Conservation (phyloP, 208 protist species). For the Acanthamoeba triangularis region DNA sequence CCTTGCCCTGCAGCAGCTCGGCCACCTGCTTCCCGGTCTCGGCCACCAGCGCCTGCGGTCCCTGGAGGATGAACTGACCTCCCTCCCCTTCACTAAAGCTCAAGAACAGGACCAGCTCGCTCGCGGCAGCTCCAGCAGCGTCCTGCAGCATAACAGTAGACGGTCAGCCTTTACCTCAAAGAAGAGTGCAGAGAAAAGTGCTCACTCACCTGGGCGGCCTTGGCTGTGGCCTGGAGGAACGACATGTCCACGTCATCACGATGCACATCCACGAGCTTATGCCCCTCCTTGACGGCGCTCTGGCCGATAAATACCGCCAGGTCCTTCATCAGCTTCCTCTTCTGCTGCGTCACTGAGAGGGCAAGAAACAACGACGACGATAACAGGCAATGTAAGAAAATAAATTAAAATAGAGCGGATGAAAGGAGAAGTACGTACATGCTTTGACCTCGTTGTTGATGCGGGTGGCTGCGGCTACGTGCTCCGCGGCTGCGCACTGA, state of each 20-base stretch:
- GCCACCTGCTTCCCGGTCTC: neutral
- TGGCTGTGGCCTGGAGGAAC: neutral
- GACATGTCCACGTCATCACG: constrained; percentile 41
- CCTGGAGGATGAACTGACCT: constrained; percentile 13
- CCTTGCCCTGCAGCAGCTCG: constrained; percentile 27
- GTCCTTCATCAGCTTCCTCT: constrained; percentile 55
- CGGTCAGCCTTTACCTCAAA: no score
- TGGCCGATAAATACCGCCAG: neutral
- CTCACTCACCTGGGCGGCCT: neutral
- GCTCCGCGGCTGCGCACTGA: neutral
- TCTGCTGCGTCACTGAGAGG: constrained; percentile 9
- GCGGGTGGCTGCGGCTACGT: constrained; percentile 1
- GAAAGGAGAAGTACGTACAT: neutral
- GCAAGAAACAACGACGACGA: neutral
- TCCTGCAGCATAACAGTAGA: neutral
- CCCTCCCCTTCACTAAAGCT: constrained; percentile 36
- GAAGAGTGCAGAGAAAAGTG: neutral
- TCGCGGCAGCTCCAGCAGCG: neutral
- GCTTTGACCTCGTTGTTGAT: constrained; percentile 46
- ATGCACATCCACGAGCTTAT: constrained; percentile 7
- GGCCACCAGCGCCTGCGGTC: constrained; percentile 24
- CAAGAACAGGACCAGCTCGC: constrained; percentile 32
- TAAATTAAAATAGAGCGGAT: neutral
- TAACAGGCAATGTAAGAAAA: neutral
- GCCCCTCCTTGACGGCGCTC: neutral